Evolutionary conservation across 2,329 filamentous ascomycete genomes (phyloP).

Genomic region (Colletotrichum higginsianum): DNA sequence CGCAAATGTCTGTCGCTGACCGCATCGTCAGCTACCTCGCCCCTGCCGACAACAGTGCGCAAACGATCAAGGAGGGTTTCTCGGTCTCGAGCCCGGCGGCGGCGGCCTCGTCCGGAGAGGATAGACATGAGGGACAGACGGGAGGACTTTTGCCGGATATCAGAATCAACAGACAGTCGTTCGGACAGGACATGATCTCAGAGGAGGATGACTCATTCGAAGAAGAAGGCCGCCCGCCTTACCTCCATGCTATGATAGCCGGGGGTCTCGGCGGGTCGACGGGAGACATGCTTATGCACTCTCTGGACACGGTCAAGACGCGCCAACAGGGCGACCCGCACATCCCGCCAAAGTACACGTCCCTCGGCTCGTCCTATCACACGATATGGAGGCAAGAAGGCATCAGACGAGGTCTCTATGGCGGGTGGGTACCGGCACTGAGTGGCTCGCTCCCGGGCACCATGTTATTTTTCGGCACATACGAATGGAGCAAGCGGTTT

Average conservation of each 20-base stretch:
- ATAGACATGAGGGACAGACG: constrained; percentile 52
- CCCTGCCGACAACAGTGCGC: constrained; percentile 52
- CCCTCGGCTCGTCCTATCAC: constrained; percentile 89
- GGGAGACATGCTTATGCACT: constrained; percentile 99
- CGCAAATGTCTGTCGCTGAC: constrained; percentile 70
- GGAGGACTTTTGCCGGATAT: constrained; percentile 49
- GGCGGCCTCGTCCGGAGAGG: constrained; percentile 51
- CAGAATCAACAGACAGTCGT: constrained; percentile 42
- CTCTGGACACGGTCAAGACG: constrained; percentile 97
- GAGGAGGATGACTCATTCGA: constrained; percentile 54
- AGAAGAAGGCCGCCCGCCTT: constrained; percentile 60
- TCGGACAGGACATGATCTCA: constrained; percentile 37
- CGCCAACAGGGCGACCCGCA: constrained; percentile 96
- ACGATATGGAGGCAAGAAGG: constrained; percentile 96
- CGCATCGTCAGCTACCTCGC: constrained; percentile 67
- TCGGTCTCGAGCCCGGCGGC: constrained; percentile 47
- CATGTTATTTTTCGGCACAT: constrained; percentile 94
- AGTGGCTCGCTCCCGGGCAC: constrained; percentile 95
- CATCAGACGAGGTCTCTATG: constrained; percentile 86
- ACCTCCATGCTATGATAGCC: constrained; percentile 84
- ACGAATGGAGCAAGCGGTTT: constrained; percentile 93
- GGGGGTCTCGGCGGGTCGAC: constrained; percentile 93
- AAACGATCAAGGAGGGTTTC: constrained; percentile 30
- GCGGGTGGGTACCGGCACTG: constrained; percentile 92
- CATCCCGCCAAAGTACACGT: constrained; percentile 92